Base-by-base conservation (phyloP, 495 filamentous ascomycete species). In the Penicillium cataractarum region DNA sequence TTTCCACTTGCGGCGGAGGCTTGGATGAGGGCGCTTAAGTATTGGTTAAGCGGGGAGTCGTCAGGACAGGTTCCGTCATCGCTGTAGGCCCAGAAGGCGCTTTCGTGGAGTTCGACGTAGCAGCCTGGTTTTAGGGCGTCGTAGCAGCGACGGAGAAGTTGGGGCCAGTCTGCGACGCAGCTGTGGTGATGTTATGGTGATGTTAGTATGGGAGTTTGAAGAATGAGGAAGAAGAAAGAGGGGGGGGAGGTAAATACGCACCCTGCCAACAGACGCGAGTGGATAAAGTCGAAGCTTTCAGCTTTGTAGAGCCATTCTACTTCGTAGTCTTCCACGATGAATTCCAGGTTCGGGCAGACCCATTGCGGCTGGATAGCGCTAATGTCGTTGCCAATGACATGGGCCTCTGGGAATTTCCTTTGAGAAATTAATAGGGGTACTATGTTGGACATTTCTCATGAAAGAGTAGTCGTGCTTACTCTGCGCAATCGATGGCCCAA, bases 81-180 rank as follows among this genome's bases (percentile, higher is more conserved):
- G 27, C 83, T 82, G 55, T 75, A 74, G 4, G 80, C 78, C 49
- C 70, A 78, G 54, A 84, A 76, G 32, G 72, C 62, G 27, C 84
- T 80, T 62, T 87, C 84, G 56, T 85, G 82, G 49, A 87, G 73
- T 67, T 91, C 88, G 56, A 89, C 74, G 74, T 86, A 90, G 63
- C 84, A 88, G 24, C 89, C 88, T 3, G 89, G 89, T 55, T 83
- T 83, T 15, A 87, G 68, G 65, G 73, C 64, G 29, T 67, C 65
- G 55, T 64, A 75, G n/a, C 63, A 66, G 59, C 72, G 67, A 13
- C 61, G 40, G 35, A 77, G 64, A 27, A 80, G 58, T 2, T 22
- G 5, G 8, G 57, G 57, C 63, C 66, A 69, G 50, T 66, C 58
- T 3, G 57, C 57, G 0, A 69, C 63, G 27, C 66, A 63, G 22